Percentiles rank a stretch among this genome's conserved stretches.
Evolutionary conservation across 495 filamentous ascomycete genomes (phyloP).

Genomic region (Filosporella fistucella): DNA sequence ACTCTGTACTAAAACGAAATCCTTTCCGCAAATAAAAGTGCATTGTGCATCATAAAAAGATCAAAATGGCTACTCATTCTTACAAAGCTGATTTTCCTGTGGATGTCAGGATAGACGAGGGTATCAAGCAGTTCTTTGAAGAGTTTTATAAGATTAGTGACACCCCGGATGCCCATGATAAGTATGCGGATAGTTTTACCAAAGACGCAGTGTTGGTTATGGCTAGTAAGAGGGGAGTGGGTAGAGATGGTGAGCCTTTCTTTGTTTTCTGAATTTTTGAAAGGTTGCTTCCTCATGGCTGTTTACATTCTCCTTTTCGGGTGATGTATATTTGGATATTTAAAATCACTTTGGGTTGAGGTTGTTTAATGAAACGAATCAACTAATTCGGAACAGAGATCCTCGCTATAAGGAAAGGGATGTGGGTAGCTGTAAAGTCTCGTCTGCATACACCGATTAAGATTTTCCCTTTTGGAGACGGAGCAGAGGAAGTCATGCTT

Average conservation of each 20-base stretch:
- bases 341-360: too few relatives aligned
- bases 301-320: too few relatives aligned
- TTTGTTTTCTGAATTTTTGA: background rate
- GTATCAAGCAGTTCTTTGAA: slow-evolving; percentile 45
- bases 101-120: slow-evolving; percentile 16
- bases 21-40: too few relatives aligned
- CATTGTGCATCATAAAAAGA: too few relatives aligned
- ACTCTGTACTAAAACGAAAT: too few relatives aligned
- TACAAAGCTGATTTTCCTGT: slow-evolving; percentile 26
- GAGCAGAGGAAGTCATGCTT: slow-evolving; percentile 53
- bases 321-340: background rate
- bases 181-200: slow-evolving; percentile 52
- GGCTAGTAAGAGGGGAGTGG: slow-evolving; percentile 45
- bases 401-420: slow-evolving; percentile 42
- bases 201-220: slow-evolving; percentile 52
- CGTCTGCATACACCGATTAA: slow-evolving; percentile 44
- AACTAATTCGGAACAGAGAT: slow-evolving; percentile 38
- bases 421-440: slow-evolving; percentile 52
- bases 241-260: slow-evolving; percentile 39
- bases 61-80: slow-evolving; percentile 12
- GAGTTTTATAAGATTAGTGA: slow-evolving; percentile 56
- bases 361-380: background rate
- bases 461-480: slow-evolving; percentile 39
- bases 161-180: slow-evolving; percentile 48
- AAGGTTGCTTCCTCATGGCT: too few relatives aligned